Conservation (phyloP, 345 rosid genomes). For the Mallotus nudiflorus region DNA sequence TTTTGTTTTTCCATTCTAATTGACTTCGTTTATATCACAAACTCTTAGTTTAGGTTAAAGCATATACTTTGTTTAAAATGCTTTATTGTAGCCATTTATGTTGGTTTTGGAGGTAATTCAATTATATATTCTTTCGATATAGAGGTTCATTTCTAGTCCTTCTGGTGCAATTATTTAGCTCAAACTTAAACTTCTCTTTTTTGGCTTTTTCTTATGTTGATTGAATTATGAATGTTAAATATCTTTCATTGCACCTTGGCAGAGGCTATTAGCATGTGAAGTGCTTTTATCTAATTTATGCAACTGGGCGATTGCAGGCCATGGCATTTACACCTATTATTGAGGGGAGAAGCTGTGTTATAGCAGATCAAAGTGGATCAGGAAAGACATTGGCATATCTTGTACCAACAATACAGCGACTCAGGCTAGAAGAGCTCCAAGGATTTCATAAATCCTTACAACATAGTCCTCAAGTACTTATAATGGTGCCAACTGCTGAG, state of each 20-base stretch:
- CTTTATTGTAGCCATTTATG: too few relatives aligned
- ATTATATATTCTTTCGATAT: background rate
- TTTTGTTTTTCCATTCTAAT: background rate
- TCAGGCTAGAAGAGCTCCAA: slow-evolving; percentile 82
- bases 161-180: background rate
- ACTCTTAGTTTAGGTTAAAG: background rate
- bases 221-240: background rate
- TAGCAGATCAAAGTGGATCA: slow-evolving; percentile 99
- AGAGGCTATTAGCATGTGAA: background rate
- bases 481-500: slow-evolving; percentile 92
- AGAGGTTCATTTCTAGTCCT: background rate
- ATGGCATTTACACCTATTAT: slow-evolving; percentile 72
- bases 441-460: slow-evolving; percentile 58
- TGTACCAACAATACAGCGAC: slow-evolving; percentile 72
- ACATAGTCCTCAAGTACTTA: slow-evolving; percentile 67
- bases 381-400: slow-evolving; percentile 97
- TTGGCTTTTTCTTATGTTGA: background rate
- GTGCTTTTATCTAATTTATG: slow-evolving; percentile 8
- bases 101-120: background rate
- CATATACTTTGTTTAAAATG: background rate
- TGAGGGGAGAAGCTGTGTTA: slow-evolving; percentile 75
- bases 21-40: background rate
- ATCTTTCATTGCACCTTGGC: background rate
- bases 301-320: slow-evolving; percentile 55
- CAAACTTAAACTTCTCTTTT: background rate